Base-by-base conservation (phyloP, 163 green algal genomes). In the Coccomyxa subellipsoidea region DNA sequence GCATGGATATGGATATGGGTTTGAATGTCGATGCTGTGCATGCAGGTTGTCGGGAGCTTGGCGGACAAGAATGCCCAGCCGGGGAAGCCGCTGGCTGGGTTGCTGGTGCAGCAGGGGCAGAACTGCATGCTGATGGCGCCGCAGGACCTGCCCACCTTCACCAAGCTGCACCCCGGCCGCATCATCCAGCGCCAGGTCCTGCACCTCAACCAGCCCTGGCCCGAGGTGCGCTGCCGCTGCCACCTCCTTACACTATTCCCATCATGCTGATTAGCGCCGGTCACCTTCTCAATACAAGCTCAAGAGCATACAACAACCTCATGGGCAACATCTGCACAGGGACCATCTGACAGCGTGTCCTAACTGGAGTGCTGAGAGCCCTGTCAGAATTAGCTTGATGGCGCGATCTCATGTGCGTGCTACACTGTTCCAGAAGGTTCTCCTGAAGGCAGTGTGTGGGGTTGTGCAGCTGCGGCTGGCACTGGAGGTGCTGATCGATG, bases 401-500 rank as follows among this genome's bases (percentile, higher is more conserved):
- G n/a, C n/a, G n/a, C n/a, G n/a, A n/a, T n/a, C n/a, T n/a, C n/a
- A n/a, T n/a, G n/a, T n/a, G n/a, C n/a, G n/a, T n/a, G n/a, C 47
- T 27, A 27, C 4, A 59, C 5, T 6, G 21, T 59, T 59, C 47
- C 47, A 27, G 47, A 6, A 59, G 47, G 23, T 27, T 23, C 0
- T 59, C 15, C 47, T 18, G 21, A 59, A 21, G 47, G n/a, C n/a
- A 59, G 4, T 59, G 47, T 59, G 15, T 6, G 15, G 47, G 47
- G 47, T 59, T 12, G 47, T 73, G 78, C 91, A 94, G 86, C 86
- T 96, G 10, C 90, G 95, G 12, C 86, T 98, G 54, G 93, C 94
- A n/a, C 84, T 98, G 77, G 95, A 98, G 88, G 85, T 97, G 34
- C 91, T 96, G 90, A 97, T 98, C 90, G 95, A 98, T 88, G 94